A percentile compares a stretch with the other conserved stretches of the same genome.
Conservation (phyloP, 805 yeast genomes). For the Yamadazyma sp. region DNA sequence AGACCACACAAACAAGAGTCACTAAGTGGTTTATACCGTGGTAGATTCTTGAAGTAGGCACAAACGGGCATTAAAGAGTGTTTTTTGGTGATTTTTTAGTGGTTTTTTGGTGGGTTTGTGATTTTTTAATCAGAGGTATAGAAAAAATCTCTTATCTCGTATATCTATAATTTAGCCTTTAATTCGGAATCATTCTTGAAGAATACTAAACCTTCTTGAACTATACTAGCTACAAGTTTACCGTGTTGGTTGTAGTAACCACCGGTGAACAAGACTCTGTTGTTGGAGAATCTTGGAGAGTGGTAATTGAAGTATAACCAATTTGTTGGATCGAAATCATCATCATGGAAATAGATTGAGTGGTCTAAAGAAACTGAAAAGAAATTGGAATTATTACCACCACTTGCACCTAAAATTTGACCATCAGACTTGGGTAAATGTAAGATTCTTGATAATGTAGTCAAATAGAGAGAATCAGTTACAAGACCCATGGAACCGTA, state of each 20-base stretch:
- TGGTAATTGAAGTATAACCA: slow-evolving; percentile 29
- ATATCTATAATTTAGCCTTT: slow-evolving; percentile 14
- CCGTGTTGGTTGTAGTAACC: slow-evolving; percentile 29
- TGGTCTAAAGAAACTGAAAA: slow-evolving; percentile 34
- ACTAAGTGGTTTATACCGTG: too few species aligned
- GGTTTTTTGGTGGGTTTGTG: too few species aligned
- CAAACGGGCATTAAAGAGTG: not conserved
- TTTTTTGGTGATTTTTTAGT: too few species aligned
- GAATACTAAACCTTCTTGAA: slow-evolving; percentile 34
- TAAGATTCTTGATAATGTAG: slow-evolving; percentile 25
- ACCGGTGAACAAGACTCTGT: slow-evolving; percentile 28
- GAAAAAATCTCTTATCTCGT: too few species aligned
- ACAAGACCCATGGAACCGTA: slow-evolving; percentile 25
- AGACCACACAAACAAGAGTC: too few species aligned
- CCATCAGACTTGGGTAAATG: slow-evolving; percentile 20
- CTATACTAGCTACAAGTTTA: slow-evolving; percentile 27
- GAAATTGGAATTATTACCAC: slow-evolving; percentile 24
- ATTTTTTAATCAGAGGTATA: too few species aligned
- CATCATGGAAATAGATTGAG: slow-evolving; percentile 34
- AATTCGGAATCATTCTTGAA: slow-evolving; percentile 14
- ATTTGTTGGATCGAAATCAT: slow-evolving; percentile 29
- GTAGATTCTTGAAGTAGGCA: not conserved
- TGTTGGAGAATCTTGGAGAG: slow-evolving; percentile 27
- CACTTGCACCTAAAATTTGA: slow-evolving; percentile 15
- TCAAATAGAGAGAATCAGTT: slow-evolving; percentile 31